Base-by-base conservation (phyloP, 805 yeast genomes). In the Spathaspora gorwiae region DNA sequence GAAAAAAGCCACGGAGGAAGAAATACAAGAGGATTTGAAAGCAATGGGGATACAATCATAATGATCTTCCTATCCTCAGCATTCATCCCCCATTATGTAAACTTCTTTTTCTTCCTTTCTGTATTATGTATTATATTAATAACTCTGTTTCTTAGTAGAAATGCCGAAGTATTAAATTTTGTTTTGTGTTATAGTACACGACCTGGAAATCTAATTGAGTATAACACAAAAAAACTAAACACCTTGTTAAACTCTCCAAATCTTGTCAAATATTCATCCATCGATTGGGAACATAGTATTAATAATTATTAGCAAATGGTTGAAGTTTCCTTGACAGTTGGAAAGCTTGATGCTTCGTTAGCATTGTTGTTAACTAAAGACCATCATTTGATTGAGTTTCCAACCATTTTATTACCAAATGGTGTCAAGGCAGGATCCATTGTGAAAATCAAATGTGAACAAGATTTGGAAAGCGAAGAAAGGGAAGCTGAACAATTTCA, bases 331-430 rank as follows among this genome's bases (percentile, higher is more conserved):
- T 76, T 92, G 34, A 90, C 97, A 0, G 97, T 94, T 15, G 99
- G 98, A 40, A 90, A 90, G 68, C 75, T 92, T 38, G 99, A 94
- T 62, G 96, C 97, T 10, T 90, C 97, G 2, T 73, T 94, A 62
- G 98, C 98, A 29, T 73, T 94, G 39, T 73, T 94, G 38, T 78
- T 95, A 34, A 92, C 99, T 14, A 79, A 84, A 46, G 94, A 92
- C 62, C 98, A 92, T 64, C 96, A 90, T 61, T 75, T 92, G 49
- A 90, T 94, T 52, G 99, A 94, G 59, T 94, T 92, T 57, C 99
- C 99, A n/a, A 89, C 98, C 3, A 81, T 92, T 46, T 72, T 94
- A 44, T 71, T 94, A 39, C 99, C 99, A 7, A 86, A 84, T 54
- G 90, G 92, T 35, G 94, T 90, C 32, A 77, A 79, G 52, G 95